Base-by-base conservation (phyloP, 1,284 basidiomycete genomes). In the Cryptococcus sp. region DNA sequence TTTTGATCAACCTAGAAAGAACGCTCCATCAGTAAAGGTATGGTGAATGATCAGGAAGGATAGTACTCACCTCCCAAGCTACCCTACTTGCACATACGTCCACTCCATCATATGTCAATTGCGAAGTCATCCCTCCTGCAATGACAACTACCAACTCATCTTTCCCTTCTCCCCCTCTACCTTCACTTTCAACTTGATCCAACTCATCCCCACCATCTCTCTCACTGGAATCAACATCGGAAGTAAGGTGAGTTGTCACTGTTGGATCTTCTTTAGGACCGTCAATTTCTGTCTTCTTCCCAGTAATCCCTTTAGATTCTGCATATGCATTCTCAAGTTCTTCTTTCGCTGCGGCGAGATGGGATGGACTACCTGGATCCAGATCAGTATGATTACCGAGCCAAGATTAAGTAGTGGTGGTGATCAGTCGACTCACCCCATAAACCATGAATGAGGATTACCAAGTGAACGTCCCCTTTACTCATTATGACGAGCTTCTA, bases 71-170 rank as follows among this genome's bases (percentile, higher is more conserved):
- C 63, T 73, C 69, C 61, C 64, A 73, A 2, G 68, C 70, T 6
- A 75, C 72, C 41, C 74, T 60, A 59, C 66, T 71, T 2, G 74
- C 72, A 58, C 72, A 73, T 3, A 76, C 68, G 50, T 76, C 74
- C 4, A 76, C 56, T 4, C 74, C 74, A 59, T 76, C 74, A 53
- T 75, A 75, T 5, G 74, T 75, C 52, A 73, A 60, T 15, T 66
- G 60, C 13, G 65, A 59, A 5, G 67, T 65, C 63, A 73, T 76
- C 23, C 73, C 72, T 15, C 69, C 65, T 15, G 73, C 71, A 45
- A 76, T 64, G 48, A 76, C 58, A 30, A 73, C 62, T n/a, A 66
- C 67, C 42, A 76, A 59, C 35, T 72, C 67, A 15, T 60, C 59
- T 10, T 55, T 34, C 8, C 38, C 55, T 23, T 54, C 42, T 32